Evolutionary conservation across 2,329 filamentous ascomycete genomes (phyloP).

Genomic region (Mollisia scopiformis): DNA sequence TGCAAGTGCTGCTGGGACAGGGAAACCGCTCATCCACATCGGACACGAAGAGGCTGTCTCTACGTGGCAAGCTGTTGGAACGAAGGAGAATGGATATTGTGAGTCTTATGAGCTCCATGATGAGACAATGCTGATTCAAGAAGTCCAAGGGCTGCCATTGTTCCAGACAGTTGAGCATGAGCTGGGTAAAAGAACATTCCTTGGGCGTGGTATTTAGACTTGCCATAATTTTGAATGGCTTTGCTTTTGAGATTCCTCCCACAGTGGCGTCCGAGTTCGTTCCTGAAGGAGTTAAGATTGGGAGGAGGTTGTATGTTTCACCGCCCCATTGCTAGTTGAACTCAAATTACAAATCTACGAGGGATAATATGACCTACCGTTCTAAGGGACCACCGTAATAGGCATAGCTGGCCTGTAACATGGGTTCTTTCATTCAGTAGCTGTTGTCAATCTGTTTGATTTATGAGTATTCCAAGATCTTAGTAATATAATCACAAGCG

Average conservation of each 20-base stretch:
- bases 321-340: no score
- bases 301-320: no score
- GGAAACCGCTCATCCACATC: slow-evolving; percentile 65
- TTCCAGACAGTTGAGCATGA: slow-evolving; percentile 25
- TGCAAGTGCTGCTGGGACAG: slow-evolving; percentile 60
- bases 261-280: no score
- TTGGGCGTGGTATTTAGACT: slow-evolving; percentile 21
- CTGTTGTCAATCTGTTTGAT: no score
- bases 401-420: no score
- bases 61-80: slow-evolving; percentile 68
- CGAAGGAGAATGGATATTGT: slow-evolving; percentile 36
- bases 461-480: no score
- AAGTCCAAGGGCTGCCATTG: slow-evolving; percentile 21
- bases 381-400: no score
- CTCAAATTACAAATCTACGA: no score
- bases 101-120: slow-evolving; percentile 13
- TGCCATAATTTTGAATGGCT: background rate
- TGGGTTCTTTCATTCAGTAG: no score
- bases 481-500: no score
- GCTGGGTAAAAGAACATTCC: slow-evolving; percentile 17
- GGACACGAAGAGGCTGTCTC: slow-evolving; percentile 65
- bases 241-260: background rate
- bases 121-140: background rate
- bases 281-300: no score
- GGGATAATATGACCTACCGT: no score